Evolutionary conservation across 176 grass and related monocot genomes (phyloP).

Genomic region (Elymus sibiricus): DNA sequence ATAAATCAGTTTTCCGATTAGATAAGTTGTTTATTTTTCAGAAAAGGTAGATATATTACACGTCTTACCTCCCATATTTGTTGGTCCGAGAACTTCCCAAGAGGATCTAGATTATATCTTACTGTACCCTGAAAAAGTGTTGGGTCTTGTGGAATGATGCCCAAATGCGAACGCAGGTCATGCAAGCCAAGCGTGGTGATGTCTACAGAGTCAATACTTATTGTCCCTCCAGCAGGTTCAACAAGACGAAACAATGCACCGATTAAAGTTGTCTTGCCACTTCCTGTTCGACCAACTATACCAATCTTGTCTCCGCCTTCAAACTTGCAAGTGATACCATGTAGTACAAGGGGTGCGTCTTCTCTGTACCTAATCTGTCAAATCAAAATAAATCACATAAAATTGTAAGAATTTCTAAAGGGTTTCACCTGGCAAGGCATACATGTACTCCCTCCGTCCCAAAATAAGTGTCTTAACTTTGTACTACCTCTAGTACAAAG

Average conservation of each 20-base stretch:
- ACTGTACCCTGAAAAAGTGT: constrained; percentile 86
- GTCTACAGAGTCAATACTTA: constrained; percentile 66
- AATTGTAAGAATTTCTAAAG: background rate
- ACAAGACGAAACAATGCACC: constrained; percentile 86
- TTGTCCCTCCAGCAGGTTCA: constrained; percentile 78
- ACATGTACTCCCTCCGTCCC: no score
- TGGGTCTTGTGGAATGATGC: constrained; percentile 94
- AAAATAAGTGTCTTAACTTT: no score
- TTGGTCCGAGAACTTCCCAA: constrained; percentile 56
- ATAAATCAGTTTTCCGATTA: background rate
- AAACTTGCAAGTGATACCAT: constrained; percentile 80
- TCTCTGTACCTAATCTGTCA: constrained; percentile 80
- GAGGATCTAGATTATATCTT: constrained; percentile 88
- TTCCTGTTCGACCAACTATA: constrained; percentile 89
- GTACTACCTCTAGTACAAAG: no score
- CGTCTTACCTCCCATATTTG: constrained; percentile 80
- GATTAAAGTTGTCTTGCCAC: constrained; percentile 92
- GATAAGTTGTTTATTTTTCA: background rate
- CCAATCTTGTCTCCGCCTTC: constrained; percentile 81
- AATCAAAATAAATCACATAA: constrained; percentile 21
- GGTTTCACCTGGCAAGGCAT: background rate
- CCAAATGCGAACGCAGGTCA: constrained; percentile 81
- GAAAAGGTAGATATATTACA: background rate
- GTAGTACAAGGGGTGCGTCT: constrained; percentile 68
- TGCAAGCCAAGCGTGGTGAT: constrained; percentile 73